Base-by-base conservation (phyloP, 768 basidiomycete genomes). In the Strobilomyces confusus region DNA sequence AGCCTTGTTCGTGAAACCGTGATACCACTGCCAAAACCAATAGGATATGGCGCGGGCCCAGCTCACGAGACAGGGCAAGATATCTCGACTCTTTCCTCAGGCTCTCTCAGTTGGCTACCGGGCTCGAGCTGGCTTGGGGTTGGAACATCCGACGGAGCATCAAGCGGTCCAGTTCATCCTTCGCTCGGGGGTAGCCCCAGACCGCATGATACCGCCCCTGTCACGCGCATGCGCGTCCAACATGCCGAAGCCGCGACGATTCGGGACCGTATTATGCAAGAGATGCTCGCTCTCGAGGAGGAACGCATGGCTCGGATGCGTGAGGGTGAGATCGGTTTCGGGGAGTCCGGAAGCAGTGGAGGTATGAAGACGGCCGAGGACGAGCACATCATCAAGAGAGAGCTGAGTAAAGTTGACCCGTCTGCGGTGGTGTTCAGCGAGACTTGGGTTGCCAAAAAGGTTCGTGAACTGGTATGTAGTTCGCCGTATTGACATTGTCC, bases 221-320 rank as follows among this genome's bases (percentile, higher is more conserved):
- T 73, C 7, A 72, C 72, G 17, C 82, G 91, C 34, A 84, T 87
- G 77, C 87, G 81, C 48, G 74, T 99, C 22, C 87, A 91, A 57
- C 77, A 83, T 17, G 75, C 84, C 3, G 93, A 98, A 68, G 95
- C 95, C 5, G 78, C 89, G 1, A 88, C 89, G 1, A 99, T 99
- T 60, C 82, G 92, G 15, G 89, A 93, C 60, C 80, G 94, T 20
- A 99, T 99, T 56, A 99, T 99, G 97, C 84, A 89, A 61, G 97
- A 99, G 77, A 99, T 99, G 97, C 77, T 98, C 57, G 79, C 92
- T 22, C 75, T 99, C 25, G 97, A 99, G 71, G 95, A 98, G 67
- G 93, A 98, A 68, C 82, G 97, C 23, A 95, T 99, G 86, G 83
- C 89, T 55, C 81, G 94, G 19, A 98, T 95, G 95, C 78, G 80